Conservation (phyloP, 2,329 filamentous ascomycete species). For the Neoarthrinium moseri region DNA sequence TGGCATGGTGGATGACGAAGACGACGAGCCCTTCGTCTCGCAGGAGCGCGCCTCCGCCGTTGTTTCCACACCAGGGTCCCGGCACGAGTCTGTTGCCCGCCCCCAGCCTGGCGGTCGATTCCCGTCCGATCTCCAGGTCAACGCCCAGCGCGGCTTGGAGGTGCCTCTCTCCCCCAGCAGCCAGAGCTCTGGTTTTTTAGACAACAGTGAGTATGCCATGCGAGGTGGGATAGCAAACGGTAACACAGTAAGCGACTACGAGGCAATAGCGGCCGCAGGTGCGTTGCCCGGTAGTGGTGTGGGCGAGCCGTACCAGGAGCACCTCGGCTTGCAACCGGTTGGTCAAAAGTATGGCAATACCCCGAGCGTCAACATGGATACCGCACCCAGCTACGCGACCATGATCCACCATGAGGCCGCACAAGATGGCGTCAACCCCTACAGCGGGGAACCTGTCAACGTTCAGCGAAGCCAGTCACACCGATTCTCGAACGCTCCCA, state of each 20-base stretch:
- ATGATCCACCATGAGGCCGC: constrained; percentile 49
- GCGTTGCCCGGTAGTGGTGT: constrained; percentile 48
- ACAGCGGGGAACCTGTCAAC: constrained; percentile 23
- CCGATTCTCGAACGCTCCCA: constrained; percentile 16
- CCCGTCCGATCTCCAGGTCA: constrained; percentile 88
- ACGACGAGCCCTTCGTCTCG: constrained; percentile 62
- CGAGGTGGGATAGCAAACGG: constrained; percentile 16
- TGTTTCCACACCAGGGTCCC: constrained; percentile 43
- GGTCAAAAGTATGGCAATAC: constrained; percentile 44
- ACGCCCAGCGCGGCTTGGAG: constrained; percentile 75
- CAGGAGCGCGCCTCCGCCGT: constrained; percentile 53
- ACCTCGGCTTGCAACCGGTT: constrained; percentile 19
- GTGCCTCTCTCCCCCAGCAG: constrained; percentile 78
- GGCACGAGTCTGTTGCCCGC: constrained; percentile 55
- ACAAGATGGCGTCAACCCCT: constrained; percentile 58
- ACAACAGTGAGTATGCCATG: constrained; percentile 23
- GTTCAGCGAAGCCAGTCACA: constrained; percentile 13
- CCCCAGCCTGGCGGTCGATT: constrained; percentile 94
- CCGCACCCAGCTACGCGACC: constrained; percentile 49
- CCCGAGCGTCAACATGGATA: constrained; percentile 43
- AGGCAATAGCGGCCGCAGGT: constrained; percentile 58
- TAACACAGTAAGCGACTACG: constrained; percentile 43
- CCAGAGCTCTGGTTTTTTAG: constrained; percentile 64
- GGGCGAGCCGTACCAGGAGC: constrained; percentile 30
- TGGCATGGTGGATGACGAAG: constrained; percentile 73